Percentiles rank a stretch among this genome's conserved stretches.
These are phyloP conservation scores for Trametes sanguinea DNA, from an alignment of 768 basidiomycete species.

Conservation along the genomic window DNA sequence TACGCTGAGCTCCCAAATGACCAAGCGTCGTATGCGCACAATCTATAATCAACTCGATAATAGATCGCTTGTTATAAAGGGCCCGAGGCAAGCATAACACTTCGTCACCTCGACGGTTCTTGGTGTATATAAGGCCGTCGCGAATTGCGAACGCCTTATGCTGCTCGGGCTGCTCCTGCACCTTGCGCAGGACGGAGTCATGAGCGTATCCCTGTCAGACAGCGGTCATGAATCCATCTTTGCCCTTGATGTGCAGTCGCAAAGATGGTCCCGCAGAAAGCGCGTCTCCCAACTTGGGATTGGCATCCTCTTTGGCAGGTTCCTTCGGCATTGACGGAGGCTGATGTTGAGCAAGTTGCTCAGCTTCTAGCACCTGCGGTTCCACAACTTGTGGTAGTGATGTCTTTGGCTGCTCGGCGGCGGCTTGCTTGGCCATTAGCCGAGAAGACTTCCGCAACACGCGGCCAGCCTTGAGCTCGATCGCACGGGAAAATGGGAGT, in stretches of 20 bases:
- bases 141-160: not conserved
- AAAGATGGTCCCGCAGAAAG: not conserved
- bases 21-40: not conserved
- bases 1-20: not conserved
- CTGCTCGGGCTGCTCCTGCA: not conserved
- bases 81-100: not conserved
- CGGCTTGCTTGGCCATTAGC: too few relatives aligned
- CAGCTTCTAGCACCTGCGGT: too few relatives aligned
- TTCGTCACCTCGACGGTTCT: not conserved
- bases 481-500: too few relatives aligned
- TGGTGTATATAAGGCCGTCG: not conserved
- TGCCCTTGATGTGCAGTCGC: not conserved
- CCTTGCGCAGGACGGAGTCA: not conserved
- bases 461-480: too few relatives aligned
- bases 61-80: not conserved
- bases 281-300: too few relatives aligned
- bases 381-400: too few relatives aligned
- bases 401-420: too few relatives aligned
- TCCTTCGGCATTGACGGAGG: too few relatives aligned
- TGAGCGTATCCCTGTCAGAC: not conserved
- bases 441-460: too few relatives aligned
- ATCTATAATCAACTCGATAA: not conserved
- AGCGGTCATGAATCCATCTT: not conserved
- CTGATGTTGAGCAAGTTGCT: too few relatives aligned
- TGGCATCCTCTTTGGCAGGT: too few relatives aligned